These are phyloP conservation scores for Pseudogymnoascus sp. DNA, from an alignment of 2,329 filamentous ascomycete species.

Conservation along the genomic window DNA sequence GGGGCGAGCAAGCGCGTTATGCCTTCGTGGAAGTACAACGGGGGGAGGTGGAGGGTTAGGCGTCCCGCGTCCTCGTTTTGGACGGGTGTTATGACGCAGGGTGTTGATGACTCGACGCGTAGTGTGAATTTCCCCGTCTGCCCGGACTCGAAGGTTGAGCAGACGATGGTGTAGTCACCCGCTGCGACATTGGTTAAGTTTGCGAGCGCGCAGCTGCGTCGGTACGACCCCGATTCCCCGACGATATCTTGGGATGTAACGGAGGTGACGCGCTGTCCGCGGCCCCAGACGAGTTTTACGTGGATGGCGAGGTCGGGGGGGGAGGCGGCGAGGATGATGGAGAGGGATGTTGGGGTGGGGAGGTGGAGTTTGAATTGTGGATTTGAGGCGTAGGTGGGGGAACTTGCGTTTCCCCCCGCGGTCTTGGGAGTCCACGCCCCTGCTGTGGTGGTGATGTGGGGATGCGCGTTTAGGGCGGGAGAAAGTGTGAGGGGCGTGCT, in stretches of 20 bases:
- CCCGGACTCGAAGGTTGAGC: conserved; percentile 80
- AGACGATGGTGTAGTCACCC: conserved; percentile 80
- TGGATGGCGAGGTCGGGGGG: conserved; percentile 67
- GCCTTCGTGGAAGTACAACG: conserved; percentile 42
- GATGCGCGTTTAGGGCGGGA: conserved; percentile 47
- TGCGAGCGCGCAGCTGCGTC: conserved; percentile 67
- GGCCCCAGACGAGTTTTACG: conserved; percentile 74
- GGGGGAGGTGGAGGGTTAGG: conserved; percentile 52
- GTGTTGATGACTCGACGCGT: conserved; percentile 58
- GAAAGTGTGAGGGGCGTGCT: conserved; percentile 52
- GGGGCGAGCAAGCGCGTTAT: conserved; percentile 41
- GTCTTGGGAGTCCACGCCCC: conserved; percentile 71
- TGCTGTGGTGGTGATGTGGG: conserved; percentile 48
- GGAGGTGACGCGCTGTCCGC: conserved; percentile 61
- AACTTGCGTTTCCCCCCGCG: conserved; percentile 77
- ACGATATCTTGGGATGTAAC: conserved; percentile 72
- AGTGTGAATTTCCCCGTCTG: conserved; percentile 70
- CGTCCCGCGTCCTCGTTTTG: conserved; percentile 69
- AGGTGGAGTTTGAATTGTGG: conserved; percentile 73
- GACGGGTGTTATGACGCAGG: conserved; percentile 52
- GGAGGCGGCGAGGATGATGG: conserved; percentile 65
- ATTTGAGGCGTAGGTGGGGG: conserved; percentile 71
- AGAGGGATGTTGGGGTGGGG: conserved; percentile 50
- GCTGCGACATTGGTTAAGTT: conserved; percentile 52
- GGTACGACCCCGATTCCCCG: conserved; percentile 80